These are phyloP conservation scores for Brasenia schreberi DNA, from an alignment of 164 flowering plant genomes.

Conservation along the genomic window DNA sequence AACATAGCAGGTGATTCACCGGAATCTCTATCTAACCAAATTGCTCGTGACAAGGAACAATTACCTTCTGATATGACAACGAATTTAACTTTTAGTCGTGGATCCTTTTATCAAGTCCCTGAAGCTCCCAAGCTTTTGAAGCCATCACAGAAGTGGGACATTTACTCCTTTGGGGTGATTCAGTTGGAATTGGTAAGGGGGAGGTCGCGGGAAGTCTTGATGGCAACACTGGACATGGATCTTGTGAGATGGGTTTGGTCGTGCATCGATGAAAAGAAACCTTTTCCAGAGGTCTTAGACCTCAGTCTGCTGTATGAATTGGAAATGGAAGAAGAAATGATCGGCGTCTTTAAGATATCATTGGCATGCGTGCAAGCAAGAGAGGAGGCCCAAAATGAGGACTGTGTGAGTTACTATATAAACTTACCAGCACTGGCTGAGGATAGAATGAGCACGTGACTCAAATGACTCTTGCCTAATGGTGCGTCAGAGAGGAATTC, in stretches of 20 bases:
- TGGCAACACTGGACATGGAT: slow-evolving; percentile 66
- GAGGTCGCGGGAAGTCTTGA: slow-evolving; percentile 44
- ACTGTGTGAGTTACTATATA: slow-evolving; percentile 45
- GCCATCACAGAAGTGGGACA: slow-evolving; percentile 97
- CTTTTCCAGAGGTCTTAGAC: slow-evolving; percentile 65
- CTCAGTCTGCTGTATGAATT: slow-evolving; percentile 48
- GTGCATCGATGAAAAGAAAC: slow-evolving; percentile 85
- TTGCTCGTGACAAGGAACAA: slow-evolving; percentile 26
- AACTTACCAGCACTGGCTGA: slow-evolving; percentile 1
- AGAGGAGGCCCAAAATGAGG: slow-evolving; percentile 81
- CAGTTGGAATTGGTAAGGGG: slow-evolving; percentile 80
- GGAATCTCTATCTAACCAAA: slow-evolving; percentile 35
- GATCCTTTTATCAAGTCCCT: slow-evolving; percentile 69
- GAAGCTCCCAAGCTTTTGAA: slow-evolving; percentile 65
- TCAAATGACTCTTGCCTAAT: too few relatives aligned
- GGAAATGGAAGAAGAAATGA: slow-evolving; percentile 67
- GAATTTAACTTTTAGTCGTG: slow-evolving; percentile 15
- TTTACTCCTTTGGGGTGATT: slow-evolving; percentile 84
- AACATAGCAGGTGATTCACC: slow-evolving; percentile 72
- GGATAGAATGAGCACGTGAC: neutral
- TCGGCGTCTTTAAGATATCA: slow-evolving; percentile 70
- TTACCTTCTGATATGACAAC: slow-evolving; percentile 24
- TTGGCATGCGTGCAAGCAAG: slow-evolving; percentile 78
- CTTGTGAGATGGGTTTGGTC: slow-evolving; percentile 73
- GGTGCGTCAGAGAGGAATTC: too few relatives aligned